phyloP scores from a whole-genome alignment of 2,329 filamentous ascomycete genomes.

The Dryadomyces quercivorus region DNA sequence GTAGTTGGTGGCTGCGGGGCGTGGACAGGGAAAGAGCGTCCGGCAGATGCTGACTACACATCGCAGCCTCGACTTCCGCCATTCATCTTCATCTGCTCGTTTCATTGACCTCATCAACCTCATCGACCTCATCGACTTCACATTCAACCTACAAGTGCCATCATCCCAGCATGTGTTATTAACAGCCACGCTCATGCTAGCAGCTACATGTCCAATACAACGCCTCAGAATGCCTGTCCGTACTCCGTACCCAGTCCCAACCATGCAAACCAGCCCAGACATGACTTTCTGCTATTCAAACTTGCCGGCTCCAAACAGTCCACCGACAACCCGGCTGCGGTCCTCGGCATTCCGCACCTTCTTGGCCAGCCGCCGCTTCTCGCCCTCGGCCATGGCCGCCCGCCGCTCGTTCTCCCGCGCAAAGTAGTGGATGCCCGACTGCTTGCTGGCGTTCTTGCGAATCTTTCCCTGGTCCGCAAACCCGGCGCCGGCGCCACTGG shows the following conservation, averaged over 20 bases:
- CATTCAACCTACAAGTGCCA: too few species aligned
- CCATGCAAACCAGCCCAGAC: neutral
- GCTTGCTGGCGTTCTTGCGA: slow-evolving; percentile 47
- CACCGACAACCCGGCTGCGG: slow-evolving; percentile 43
- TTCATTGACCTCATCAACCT: too few species aligned
- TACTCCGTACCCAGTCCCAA: neutral
- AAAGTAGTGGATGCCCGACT: slow-evolving; percentile 48
- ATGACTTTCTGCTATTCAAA: slow-evolving; percentile 30
- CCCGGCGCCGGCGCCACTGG: slow-evolving; percentile 8
- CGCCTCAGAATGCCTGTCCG: too few species aligned
- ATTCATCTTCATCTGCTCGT: too few species aligned
- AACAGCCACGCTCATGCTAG: too few species aligned
- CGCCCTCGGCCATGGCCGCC: slow-evolving; percentile 41
- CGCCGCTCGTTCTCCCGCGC: slow-evolving; percentile 45
- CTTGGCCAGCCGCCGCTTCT: slow-evolving; percentile 45
- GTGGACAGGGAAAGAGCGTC: neutral
- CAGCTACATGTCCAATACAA: neutral
- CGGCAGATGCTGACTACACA: neutral
- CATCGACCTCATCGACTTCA: too few species aligned
- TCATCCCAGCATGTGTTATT: too few species aligned
- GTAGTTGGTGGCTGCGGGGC: neutral
- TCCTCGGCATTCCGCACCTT: slow-evolving; percentile 46
- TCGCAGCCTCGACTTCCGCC: too few species aligned
- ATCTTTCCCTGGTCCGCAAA: slow-evolving; percentile 17
- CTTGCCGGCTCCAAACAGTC: slow-evolving; percentile 43